Evolutionary conservation across 108 stramenopile genomes (phyloP).

Genomic region (Phaeodactylum tricornutum): DNA sequence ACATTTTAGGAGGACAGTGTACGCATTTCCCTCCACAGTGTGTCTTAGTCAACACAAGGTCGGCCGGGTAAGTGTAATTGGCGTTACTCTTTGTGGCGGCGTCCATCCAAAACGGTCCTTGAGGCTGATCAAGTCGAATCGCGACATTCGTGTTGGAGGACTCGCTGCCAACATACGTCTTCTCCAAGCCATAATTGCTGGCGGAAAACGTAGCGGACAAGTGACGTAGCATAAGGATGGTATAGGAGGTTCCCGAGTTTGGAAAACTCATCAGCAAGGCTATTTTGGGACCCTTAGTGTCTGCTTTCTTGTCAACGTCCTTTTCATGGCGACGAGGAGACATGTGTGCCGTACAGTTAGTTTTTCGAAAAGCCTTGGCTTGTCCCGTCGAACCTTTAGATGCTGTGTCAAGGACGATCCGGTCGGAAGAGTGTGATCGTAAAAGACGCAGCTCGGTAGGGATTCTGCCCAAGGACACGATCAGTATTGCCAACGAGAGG

Average conservation of each 20-base stretch:
- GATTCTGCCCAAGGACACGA: too few relatives aligned
- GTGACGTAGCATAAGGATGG: conserved; percentile 30
- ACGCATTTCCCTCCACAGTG: conserved; percentile 42
- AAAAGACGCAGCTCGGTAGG: too few relatives aligned
- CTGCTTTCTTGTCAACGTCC: too few relatives aligned
- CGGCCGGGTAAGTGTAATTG: conserved; percentile 15
- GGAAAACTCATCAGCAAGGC: conserved; percentile 26
- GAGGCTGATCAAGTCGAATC: conserved; percentile 27
- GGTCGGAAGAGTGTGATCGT: too few relatives aligned
- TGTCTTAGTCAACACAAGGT: conserved; percentile 63
- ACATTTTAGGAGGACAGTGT: conserved; percentile 29
- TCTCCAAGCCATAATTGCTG: conserved; percentile 61
- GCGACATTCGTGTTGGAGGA: neutral
- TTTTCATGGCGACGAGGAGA: too few relatives aligned
- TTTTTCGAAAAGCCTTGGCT: too few relatives aligned
- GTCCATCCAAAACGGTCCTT: conserved; percentile 42
- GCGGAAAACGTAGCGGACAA: conserved; percentile 41
- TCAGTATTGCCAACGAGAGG: too few relatives aligned
- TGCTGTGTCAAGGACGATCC: too few relatives aligned
- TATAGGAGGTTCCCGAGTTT: conserved; percentile 67
- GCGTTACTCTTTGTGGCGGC: conserved; percentile 6
- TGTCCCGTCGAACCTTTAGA: too few relatives aligned
- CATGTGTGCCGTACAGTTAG: too few relatives aligned
- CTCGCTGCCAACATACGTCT: conserved; percentile 1
- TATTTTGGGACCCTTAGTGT: conserved; percentile 7